Evolutionary conservation across 345 rosid species (phyloP).

Genomic region (Microthlaspi erraticum): DNA sequence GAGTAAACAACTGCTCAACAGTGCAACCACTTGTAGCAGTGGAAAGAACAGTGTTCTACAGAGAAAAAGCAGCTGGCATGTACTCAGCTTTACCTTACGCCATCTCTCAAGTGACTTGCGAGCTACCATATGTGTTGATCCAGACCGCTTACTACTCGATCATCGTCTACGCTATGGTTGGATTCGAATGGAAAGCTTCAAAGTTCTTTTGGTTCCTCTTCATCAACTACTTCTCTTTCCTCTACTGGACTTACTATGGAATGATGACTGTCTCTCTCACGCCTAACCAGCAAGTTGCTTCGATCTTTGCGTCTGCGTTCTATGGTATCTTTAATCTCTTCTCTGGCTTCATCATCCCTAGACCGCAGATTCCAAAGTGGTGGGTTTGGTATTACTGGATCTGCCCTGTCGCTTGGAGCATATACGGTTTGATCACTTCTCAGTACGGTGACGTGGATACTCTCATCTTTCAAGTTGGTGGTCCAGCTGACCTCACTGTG

Average conservation of each 20-base stretch:
- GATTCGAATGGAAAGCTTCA: slow-evolving; percentile 71
- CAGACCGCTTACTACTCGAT: slow-evolving; percentile 65
- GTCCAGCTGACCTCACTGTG: slow-evolving; percentile 31
- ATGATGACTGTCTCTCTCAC: slow-evolving; percentile 91
- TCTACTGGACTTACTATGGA: slow-evolving; percentile 92
- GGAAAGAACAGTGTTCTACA: slow-evolving; percentile 72
- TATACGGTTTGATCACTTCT: slow-evolving; percentile 63
- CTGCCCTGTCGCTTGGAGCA: slow-evolving; percentile 83
- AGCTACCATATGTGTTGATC: slow-evolving; percentile 70
- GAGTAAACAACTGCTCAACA: slow-evolving; percentile 73
- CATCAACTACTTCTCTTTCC: slow-evolving; percentile 78
- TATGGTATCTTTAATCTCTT: slow-evolving; percentile 77
- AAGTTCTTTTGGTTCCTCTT: slow-evolving; percentile 86
- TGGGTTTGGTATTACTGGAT: slow-evolving; percentile 96
- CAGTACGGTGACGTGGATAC: slow-evolving; percentile 64
- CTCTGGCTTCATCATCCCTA: slow-evolving; percentile 86
- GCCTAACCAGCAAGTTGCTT: slow-evolving; percentile 85
- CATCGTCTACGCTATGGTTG: slow-evolving; percentile 80
- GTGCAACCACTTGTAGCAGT: slow-evolving; percentile 72
- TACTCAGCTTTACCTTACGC: slow-evolving; percentile 74
- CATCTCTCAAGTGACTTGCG: slow-evolving; percentile 62
- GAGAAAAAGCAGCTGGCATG: slow-evolving; percentile 80
- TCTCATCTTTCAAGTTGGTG: slow-evolving; percentile 49
- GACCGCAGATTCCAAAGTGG: slow-evolving; percentile 87
- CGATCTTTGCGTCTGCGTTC: slow-evolving; percentile 77